Base-by-base conservation (phyloP, 768 basidiomycete species). In the Gymnopilus junonius region DNA sequence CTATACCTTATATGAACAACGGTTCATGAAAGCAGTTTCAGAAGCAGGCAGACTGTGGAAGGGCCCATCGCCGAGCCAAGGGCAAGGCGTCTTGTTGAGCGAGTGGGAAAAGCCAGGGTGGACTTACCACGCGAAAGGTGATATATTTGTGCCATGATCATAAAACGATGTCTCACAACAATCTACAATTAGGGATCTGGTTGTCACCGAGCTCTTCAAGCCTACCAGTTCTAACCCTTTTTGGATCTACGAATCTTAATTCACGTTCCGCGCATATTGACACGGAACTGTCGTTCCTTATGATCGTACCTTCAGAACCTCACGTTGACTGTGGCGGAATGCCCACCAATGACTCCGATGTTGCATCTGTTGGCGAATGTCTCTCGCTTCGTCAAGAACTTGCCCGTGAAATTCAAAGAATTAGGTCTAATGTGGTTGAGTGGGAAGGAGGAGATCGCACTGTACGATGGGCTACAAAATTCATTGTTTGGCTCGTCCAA, bases 91-190 rank as follows among this genome's bases (percentile, higher is more conserved):
- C 23, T 81, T 87, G 58, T 79, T 99, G 64, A 84, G 79, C 62
- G 97, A 99, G 75, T 99, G 97, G 97, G 85, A 88, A 71, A 85
- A 85, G 66, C 78, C 82, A 23, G 94, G 91, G 3, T 99, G 97
- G 97, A 99, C 97, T 1, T 99, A 99, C 77, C 97, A 99, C 71
- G 93, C 97, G 25, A 99, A 99, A 84, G 97, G 96, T 97, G 64
- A 32, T n/a, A 31, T 23, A 39, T 48, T 34, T 40, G 45, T 31
- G 45, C 61, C 14, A 32, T 23, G 23, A 8, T 40, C 21, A 27
- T 10, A 15, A 50, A 53, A 17, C 37, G 7, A 50, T 42, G 39
- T 37, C 29, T 6, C 37, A 54, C 23, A 48, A 25, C 40, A 35
- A 42, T 45, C 27, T 27, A 34, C 43, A n/a, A n/a, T 53, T 58